Conservation (phyloP, 345 rosid species). For the Cardamine resedifolia region DNA sequence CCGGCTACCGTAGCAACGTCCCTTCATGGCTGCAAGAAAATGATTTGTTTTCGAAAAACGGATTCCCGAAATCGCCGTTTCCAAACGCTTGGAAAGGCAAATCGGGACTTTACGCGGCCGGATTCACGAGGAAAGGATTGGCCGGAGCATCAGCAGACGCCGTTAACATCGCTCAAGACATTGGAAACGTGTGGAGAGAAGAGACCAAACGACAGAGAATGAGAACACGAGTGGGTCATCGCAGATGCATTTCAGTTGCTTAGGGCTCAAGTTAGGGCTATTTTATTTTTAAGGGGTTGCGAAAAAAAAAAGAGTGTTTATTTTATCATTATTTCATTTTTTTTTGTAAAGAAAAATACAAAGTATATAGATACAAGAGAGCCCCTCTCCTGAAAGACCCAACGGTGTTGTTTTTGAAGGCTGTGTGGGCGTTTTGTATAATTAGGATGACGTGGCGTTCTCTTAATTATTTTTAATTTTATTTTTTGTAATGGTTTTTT, state of each 20-base stretch:
- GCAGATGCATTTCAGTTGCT: slow-evolving; percentile 68
- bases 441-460: slow-evolving; percentile 37
- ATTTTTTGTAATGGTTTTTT: background rate
- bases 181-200: slow-evolving; percentile 72
- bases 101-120: slow-evolving; percentile 81
- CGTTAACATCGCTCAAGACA: slow-evolving; percentile 67
- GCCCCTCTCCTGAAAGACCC: slow-evolving; percentile 40
- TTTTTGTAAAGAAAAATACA: slow-evolving; percentile 12
- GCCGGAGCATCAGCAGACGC: slow-evolving; percentile 89
- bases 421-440: slow-evolving; percentile 31
- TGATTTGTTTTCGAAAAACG: slow-evolving; percentile 70
- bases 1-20: slow-evolving; percentile 75
- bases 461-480: background rate
- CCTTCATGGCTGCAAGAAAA: slow-evolving; percentile 80
- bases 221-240: slow-evolving; percentile 54
- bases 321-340: slow-evolving; percentile 19
- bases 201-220: slow-evolving; percentile 68
- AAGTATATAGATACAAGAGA: slow-evolving; percentile 26
- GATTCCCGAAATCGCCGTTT: slow-evolving; percentile 60
- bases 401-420: slow-evolving; percentile 34
- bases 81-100: slow-evolving; percentile 91
- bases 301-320: background rate
- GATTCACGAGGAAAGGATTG: slow-evolving; percentile 88
- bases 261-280: slow-evolving; percentile 27
- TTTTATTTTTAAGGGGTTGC: background rate